These are phyloP conservation scores for Papiliotrema fonsecae DNA, from an alignment of 1,284 basidiomycete species.

Conservation along the genomic window DNA sequence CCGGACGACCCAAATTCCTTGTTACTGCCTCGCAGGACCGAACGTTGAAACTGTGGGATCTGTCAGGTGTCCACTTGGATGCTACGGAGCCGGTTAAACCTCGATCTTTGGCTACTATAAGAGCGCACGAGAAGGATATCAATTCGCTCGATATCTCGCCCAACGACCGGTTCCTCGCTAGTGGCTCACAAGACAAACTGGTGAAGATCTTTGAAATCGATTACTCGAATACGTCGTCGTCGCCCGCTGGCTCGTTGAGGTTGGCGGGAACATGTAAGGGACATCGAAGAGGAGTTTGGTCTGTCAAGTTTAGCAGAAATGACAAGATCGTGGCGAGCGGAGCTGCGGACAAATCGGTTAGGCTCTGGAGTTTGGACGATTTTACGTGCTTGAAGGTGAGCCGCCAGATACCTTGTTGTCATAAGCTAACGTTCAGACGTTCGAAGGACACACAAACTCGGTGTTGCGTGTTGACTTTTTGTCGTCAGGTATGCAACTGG, in stretches of 20 bases:
- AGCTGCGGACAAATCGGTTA: conserved; percentile 90
- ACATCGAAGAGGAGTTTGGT: conserved; percentile 96
- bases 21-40: conserved; percentile 95
- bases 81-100: conserved; percentile 52
- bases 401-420: neutral
- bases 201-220: conserved; percentile 83
- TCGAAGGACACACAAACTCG: conserved; percentile 95
- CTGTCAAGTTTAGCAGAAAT: conserved; percentile 75
- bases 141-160: conserved; percentile 92
- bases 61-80: conserved; percentile 53
- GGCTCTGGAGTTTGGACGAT: conserved; percentile 88
- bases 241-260: conserved; percentile 61
- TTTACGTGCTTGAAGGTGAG: conserved; percentile 74
- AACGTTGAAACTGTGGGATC: conserved; percentile 98
- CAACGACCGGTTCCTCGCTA: conserved; percentile 81
- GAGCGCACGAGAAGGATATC: conserved; percentile 98
- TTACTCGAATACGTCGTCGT: conserved; percentile 48
- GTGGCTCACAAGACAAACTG: conserved; percentile 93
- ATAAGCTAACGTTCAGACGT: conserved; percentile 56
- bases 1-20: conserved; percentile 56
- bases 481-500: conserved; percentile 75
- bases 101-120: conserved; percentile 78
- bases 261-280: conserved; percentile 87
- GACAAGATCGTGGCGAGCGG: conserved; percentile 87
- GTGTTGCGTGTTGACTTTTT: conserved; percentile 91